Conservation (phyloP, 176 grass and related monocot species). For the Luzula sylvatica region DNA sequence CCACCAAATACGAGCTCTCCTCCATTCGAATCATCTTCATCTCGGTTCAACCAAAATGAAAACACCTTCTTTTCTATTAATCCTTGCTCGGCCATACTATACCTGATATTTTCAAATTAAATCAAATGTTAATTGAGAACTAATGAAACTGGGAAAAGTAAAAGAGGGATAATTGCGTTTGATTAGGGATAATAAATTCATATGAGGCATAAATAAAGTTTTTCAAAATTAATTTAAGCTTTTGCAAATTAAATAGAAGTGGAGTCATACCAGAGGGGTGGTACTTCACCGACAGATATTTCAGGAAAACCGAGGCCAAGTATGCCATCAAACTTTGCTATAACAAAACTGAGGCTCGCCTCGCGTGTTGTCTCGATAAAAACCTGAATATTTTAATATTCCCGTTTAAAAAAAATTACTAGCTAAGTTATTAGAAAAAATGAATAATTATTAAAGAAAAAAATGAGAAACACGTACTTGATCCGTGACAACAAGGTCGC, state of each 20-base stretch:
- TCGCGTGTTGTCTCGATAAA: conserved; percentile 83
- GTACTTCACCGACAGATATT: conserved; percentile 61
- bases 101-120: conserved; percentile 34
- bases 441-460: not conserved
- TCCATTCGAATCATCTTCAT: conserved; percentile 35
- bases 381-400: no score
- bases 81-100: conserved; percentile 63
- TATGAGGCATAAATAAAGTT: conserved; percentile 9
- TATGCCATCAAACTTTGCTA: conserved; percentile 91
- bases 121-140: not conserved
- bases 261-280: conserved; percentile 55
- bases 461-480: conserved; percentile 29
- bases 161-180: not conserved
- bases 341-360: conserved; percentile 42
- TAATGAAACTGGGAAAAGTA: not conserved
- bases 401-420: not conserved
- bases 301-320: conserved; percentile 90
- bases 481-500: conserved; percentile 53
- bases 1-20: conserved; percentile 87
- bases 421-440: not conserved
- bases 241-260: not conserved
- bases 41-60: conserved; percentile 89
- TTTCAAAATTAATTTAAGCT: not conserved
- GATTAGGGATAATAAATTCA: not conserved
- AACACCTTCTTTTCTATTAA: conserved; percentile 59